A percentile compares a stretch with the other conserved stretches of the same genome.
phyloP scores from a whole-genome alignment of 2,329 filamentous ascomycete genomes.

The Penicillium sp. region DNA sequence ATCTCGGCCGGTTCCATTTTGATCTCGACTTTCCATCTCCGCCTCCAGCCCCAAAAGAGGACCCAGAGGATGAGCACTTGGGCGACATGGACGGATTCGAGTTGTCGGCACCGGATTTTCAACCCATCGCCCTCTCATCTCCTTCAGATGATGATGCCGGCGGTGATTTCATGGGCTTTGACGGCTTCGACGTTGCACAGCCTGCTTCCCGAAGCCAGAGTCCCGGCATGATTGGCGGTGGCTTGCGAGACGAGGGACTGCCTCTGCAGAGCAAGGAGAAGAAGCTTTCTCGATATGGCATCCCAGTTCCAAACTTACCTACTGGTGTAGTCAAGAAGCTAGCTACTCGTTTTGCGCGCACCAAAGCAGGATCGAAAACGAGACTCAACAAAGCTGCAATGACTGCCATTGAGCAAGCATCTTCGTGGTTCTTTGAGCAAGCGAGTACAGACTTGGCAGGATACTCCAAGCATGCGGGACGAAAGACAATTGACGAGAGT shows the following conservation, averaged over 20 bases:
- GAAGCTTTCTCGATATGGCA: conserved; percentile 67
- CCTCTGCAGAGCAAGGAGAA: conserved; percentile 48
- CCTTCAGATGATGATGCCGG: conserved; percentile 28
- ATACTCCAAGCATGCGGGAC: conserved; percentile 77
- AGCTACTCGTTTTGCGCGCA: conserved; percentile 66
- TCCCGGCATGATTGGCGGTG: conserved; percentile 35
- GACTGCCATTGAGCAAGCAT: conserved; percentile 72
- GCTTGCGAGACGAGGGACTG: conserved; percentile 33
- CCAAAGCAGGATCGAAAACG: conserved; percentile 63
- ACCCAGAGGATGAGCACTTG: conserved; percentile 31
- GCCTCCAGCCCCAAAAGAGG: conserved; percentile 26
- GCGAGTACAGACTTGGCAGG: conserved; percentile 74
- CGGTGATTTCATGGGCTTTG: conserved; percentile 22
- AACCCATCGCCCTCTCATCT: conserved; percentile 23
- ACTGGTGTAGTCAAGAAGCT: conserved; percentile 68
- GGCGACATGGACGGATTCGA: conserved; percentile 39
- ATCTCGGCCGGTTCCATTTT: conserved; percentile 43
- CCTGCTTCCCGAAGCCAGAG: conserved; percentile 32
- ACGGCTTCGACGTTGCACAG: conserved; percentile 31
- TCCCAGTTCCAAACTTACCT: conserved; percentile 74
- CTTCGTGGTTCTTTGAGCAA: conserved; percentile 92
- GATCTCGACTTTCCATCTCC: conserved; percentile 44
- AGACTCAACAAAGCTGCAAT: conserved; percentile 74
- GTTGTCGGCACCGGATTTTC: conserved; percentile 29
- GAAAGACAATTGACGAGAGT: conserved; percentile 81